Conservation (phyloP, 164 flowering plant genomes). For the Piper betle region DNA sequence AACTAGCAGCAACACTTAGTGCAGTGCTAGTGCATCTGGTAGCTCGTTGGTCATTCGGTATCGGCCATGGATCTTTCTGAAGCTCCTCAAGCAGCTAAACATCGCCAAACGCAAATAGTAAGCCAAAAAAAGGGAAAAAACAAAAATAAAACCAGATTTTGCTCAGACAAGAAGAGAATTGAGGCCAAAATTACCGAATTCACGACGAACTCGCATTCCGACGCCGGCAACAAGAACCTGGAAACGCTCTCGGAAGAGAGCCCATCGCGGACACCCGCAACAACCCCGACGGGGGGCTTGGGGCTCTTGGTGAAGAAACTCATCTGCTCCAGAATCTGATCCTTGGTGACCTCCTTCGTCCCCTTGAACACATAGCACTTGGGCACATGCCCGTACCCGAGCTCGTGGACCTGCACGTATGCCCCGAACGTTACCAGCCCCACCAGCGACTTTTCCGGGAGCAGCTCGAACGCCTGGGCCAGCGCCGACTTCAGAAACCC, state of each 20-base stretch:
- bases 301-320: constrained; percentile 63
- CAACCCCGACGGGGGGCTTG: constrained; percentile 53
- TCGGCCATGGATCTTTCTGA: constrained; percentile 87
- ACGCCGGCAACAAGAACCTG: constrained; percentile 72
- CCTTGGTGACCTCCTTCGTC: constrained; percentile 62
- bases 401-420: constrained; percentile 73
- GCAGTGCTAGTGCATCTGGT: constrained; percentile 86
- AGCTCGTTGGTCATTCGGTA: constrained; percentile 69
- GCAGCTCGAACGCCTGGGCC: constrained; percentile 54
- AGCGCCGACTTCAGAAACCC: constrained; percentile 56
- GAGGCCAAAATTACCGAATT: constrained; percentile 38
- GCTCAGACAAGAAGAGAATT: not conserved
- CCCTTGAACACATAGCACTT: constrained; percentile 80
- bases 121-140: no score
- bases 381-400: constrained; percentile 60
- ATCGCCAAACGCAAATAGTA: no score
- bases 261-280: constrained; percentile 82
- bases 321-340: constrained; percentile 78
- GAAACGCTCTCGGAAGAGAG: constrained; percentile 59
- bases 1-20: constrained; percentile 65
- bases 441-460: constrained; percentile 70
- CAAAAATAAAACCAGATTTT: no score
- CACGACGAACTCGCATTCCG: constrained; percentile 78
- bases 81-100: constrained; percentile 82
- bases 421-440: constrained; percentile 88